Evolutionary conservation across 176 grass and related monocot species (phyloP).

Genomic region (barley (Hordeum vulgare)): DNA sequence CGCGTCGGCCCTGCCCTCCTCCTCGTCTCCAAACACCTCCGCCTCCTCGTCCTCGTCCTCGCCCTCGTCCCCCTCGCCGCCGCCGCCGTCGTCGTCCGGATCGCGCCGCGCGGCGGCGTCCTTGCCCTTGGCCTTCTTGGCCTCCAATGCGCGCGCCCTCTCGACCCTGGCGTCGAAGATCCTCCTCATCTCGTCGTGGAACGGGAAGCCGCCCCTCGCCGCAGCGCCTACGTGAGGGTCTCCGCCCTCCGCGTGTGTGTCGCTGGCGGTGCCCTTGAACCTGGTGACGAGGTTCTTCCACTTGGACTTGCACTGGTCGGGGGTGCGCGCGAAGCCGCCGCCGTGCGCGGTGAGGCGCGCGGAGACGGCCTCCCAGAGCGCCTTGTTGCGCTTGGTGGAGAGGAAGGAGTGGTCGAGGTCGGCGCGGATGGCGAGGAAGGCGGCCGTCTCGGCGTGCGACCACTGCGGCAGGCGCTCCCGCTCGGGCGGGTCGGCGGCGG

Average conservation of each 20-base stretch:
- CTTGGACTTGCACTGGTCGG: slow-evolving; percentile 99
- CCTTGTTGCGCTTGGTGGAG: slow-evolving; percentile 96
- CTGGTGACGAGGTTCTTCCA: slow-evolving; percentile 98
- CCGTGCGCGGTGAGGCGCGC: slow-evolving; percentile 49
- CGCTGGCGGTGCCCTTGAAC: slow-evolving; percentile 59
- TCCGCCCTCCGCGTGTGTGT: neutral
- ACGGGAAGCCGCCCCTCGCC: slow-evolving; percentile 53
- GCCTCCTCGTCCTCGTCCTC: slow-evolving; percentile 34
- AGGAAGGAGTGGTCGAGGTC: slow-evolving; percentile 77
- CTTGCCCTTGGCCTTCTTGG: slow-evolving; percentile 56
- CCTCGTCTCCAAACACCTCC: neutral
- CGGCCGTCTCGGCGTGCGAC: slow-evolving; percentile 68
- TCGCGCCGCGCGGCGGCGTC: slow-evolving; percentile 21
- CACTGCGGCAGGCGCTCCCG: slow-evolving; percentile 87
- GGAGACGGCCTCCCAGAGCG: slow-evolving; percentile 78
- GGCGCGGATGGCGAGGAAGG: slow-evolving; percentile 73
- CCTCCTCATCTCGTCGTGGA: slow-evolving; percentile 67
- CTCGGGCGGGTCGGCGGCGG: slow-evolving; percentile 7
- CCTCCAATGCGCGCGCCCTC: slow-evolving; percentile 36
- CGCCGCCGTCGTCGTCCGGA: slow-evolving; percentile 20
- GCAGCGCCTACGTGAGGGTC: neutral
- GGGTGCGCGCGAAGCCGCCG: slow-evolving; percentile 43
- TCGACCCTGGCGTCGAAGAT: slow-evolving; percentile 55
- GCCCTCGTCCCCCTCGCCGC: slow-evolving; percentile 18
- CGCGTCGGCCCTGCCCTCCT: neutral